phyloP scores from a whole-genome alignment of 179 eudicot species.

The Corrigiola litoralis region DNA sequence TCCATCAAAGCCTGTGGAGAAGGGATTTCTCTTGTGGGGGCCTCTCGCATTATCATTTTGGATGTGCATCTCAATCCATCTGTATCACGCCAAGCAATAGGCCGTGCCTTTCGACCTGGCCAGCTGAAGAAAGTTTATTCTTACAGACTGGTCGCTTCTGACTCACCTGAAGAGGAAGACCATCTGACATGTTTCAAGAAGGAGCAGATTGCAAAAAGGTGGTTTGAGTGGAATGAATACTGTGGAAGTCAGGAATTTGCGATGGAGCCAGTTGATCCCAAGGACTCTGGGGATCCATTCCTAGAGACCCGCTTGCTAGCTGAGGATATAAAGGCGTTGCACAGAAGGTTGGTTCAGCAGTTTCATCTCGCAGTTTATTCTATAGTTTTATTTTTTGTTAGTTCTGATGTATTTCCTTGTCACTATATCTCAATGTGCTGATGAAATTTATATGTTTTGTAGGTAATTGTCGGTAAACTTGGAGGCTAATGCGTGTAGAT shows the following conservation, averaged over 20 bases:
- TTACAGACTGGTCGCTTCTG: conserved; percentile 59
- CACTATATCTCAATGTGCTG: background rate
- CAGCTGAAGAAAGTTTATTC: conserved; percentile 62
- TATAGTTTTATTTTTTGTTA: background rate
- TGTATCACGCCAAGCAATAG: conserved; percentile 89
- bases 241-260: conserved; percentile 44
- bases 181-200: conserved; percentile 55
- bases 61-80: conserved; percentile 89
- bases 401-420: background rate
- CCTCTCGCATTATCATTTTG: conserved; percentile 70
- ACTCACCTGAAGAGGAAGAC: conserved; percentile 63
- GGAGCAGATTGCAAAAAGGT: conserved; percentile 63
- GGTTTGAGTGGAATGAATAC: conserved; percentile 70
- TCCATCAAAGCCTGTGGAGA: conserved; percentile 95
- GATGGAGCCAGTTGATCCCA: conserved; percentile 47
- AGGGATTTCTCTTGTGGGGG: conserved; percentile 94
- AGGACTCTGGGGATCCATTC: conserved; percentile 59
- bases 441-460: background rate
- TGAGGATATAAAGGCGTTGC: conserved; percentile 56
- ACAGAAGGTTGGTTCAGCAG: conserved; percentile 48
- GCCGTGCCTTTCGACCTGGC: conserved; percentile 95
- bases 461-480: too few relatives aligned
- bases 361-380: background rate
- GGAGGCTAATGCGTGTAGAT: too few relatives aligned
- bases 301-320: conserved; percentile 46